Evolutionary conservation across 1,139 yeast genomes (phyloP), one percentile per base, ranked within the genome.

Genomic region (Kodamaea sp.): DNA sequence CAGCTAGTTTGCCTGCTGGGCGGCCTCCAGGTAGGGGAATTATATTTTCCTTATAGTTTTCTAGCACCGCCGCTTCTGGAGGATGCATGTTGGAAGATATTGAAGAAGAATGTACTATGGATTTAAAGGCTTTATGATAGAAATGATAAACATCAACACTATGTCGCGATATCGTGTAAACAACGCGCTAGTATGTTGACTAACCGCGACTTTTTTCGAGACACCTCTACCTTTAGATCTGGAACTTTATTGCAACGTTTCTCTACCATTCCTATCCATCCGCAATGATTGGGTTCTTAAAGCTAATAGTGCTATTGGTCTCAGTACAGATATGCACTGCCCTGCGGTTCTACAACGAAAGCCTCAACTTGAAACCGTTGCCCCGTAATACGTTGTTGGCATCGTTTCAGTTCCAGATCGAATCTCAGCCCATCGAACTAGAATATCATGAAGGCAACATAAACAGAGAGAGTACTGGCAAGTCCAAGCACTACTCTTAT

Each of bases 41-140:
- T 3, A 89, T 82, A 51, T 89, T 89, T 57, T 89, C 97, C 59
- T 89, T 89, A 37, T 84, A 83, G 15, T 65, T 63, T 53, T 87
- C 95, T 25, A 88, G 64, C 22, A 66, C 53, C 15, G 73, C 69
- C 43, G 79, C 77, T 32, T 74, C 71, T 7, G 43, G n/a, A 6
- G 15, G 18, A 10, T 22, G 21, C 21, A 18, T 18, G 6, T 18
- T 18, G 21, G 9, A 7, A 18, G 9, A 18, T 9, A 7, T 18
- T 18, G 21, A 18, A 18, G 21, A 9, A 18, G 8, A 6, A 7
- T 18, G 21, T 6, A 18, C n/a, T n/a, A n/a, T n/a, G n/a, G n/a
- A n/a, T n/a, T n/a, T n/a, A n/a, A n/a, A n/a, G n/a, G n/a, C n/a
- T n/a, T n/a, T n/a, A n/a, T n/a, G n/a, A n/a, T n/a, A n/a, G n/a